Percentiles rank a stretch among this genome's conserved stretches.
phyloP scores from a whole-genome alignment of 495 filamentous ascomycete species.

The Penicillium chermesinum region DNA sequence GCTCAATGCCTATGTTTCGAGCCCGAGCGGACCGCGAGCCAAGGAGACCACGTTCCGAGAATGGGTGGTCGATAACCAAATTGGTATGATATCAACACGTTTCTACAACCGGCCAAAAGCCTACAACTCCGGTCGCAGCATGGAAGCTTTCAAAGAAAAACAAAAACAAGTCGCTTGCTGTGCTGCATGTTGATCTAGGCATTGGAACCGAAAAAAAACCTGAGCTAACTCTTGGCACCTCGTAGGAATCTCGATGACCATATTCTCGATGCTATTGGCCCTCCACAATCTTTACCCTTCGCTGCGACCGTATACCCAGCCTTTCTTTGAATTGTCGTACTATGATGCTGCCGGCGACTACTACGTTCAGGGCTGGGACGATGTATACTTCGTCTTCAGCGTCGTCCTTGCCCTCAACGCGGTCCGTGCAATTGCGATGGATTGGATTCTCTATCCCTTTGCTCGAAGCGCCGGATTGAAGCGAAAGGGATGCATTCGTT shows the following conservation, averaged over 20 bases:
- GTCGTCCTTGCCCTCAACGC: slow-evolving; percentile 83
- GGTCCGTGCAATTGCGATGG: slow-evolving; percentile 77
- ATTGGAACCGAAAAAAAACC: slow-evolving; percentile 4
- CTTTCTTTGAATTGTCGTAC: slow-evolving; percentile 84
- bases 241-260: slow-evolving; percentile 70
- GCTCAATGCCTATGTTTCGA: slow-evolving; percentile 43
- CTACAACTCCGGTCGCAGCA: neutral
- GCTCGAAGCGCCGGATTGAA: slow-evolving; percentile 64
- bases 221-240: slow-evolving; percentile 16
- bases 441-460: slow-evolving; percentile 75
- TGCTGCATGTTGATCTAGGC: neutral
- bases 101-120: neutral
- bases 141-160: too few relatives aligned
- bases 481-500: slow-evolving; percentile 67
- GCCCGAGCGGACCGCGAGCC: slow-evolving; percentile 27
- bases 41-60: slow-evolving; percentile 47
- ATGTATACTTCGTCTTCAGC: slow-evolving; percentile 71
- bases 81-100: slow-evolving; percentile 36
- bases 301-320: slow-evolving; percentile 68
- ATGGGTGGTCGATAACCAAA: slow-evolving; percentile 50
- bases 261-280: slow-evolving; percentile 69
- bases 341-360: slow-evolving; percentile 58
- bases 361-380: slow-evolving; percentile 73
- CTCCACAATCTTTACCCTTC: slow-evolving; percentile 75
- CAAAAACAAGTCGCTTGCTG: too few relatives aligned